phyloP scores from a whole-genome alignment of 306 rosid species.

The Pterocarpus santalinus region DNA sequence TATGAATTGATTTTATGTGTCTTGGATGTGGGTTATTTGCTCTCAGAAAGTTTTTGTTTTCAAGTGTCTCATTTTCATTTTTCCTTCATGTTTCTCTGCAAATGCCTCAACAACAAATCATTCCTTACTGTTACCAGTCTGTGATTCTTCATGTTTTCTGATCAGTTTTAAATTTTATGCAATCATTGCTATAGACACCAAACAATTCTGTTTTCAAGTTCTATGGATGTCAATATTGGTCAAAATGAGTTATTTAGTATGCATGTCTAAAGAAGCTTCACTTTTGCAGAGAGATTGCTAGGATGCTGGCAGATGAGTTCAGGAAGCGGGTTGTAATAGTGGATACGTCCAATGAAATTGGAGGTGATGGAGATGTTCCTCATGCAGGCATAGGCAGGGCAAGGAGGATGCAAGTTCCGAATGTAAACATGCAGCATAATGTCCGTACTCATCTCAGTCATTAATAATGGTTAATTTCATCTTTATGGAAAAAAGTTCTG shows the following conservation, averaged over 20 bases:
- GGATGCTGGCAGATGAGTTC: constrained; percentile 95
- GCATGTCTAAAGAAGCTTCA: constrained; percentile 45
- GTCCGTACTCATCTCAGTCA: constrained; percentile 56
- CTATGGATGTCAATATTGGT: constrained; percentile 14
- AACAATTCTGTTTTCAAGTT: neutral
- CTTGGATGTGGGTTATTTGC: constrained; percentile 25
- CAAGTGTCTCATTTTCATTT: neutral
- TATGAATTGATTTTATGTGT: neutral
- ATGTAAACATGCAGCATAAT: constrained; percentile 92
- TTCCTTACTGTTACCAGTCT: neutral
- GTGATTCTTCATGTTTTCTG: constrained; percentile 8
- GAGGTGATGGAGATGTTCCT: constrained; percentile 99
- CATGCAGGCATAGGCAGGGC: constrained; percentile 96
- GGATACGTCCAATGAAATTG: constrained; percentile 97
- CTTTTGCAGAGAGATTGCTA: constrained; percentile 88
- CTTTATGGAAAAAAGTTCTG: constrained; percentile 6
- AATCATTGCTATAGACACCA: neutral
- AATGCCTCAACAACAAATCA: constrained; percentile 6
- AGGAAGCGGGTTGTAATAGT: constrained; percentile 93
- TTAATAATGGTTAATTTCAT: constrained; percentile 38
- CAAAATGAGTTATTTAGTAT: constrained; percentile 1
- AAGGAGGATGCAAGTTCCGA: constrained; percentile 99
- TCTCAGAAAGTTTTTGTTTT: neutral
- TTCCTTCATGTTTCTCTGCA: constrained; percentile 22
- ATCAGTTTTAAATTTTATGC: constrained; percentile 12